phyloP scores from a whole-genome alignment of 2,329 filamentous ascomycete genomes.

The Aspergillus sp. region DNA sequence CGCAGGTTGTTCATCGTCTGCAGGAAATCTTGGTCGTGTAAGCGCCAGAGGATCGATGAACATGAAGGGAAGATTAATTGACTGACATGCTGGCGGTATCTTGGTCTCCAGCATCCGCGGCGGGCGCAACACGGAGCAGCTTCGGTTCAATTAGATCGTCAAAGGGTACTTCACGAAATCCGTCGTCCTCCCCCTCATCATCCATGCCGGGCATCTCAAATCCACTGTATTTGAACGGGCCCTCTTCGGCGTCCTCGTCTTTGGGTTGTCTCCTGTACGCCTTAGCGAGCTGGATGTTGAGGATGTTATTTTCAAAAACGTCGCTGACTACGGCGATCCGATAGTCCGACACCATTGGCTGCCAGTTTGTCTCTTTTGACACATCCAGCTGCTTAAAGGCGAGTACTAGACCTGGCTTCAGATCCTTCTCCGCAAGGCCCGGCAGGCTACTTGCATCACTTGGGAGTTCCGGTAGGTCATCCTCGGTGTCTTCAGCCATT shows the following conservation, averaged over 20 bases:
- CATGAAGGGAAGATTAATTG: slow-evolving; percentile 29
- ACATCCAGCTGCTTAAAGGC: slow-evolving; percentile 50
- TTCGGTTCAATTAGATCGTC: slow-evolving; percentile 67
- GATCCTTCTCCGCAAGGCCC: slow-evolving; percentile 32
- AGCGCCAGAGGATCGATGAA: slow-evolving; percentile 25
- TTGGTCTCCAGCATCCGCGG: slow-evolving; percentile 26
- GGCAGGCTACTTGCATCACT: slow-evolving; percentile 66
- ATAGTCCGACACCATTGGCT: slow-evolving; percentile 52
- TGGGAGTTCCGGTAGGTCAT: slow-evolving; percentile 49
- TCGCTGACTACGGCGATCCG: slow-evolving; percentile 66
- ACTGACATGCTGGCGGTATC: slow-evolving; percentile 41
- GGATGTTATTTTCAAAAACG: slow-evolving; percentile 51
- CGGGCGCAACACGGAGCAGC: slow-evolving; percentile 53
- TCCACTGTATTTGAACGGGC: slow-evolving; percentile 70
- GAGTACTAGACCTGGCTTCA: slow-evolving; percentile 41
- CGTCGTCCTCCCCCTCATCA: slow-evolving; percentile 57
- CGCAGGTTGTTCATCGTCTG: slow-evolving; percentile 24
- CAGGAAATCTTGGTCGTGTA: slow-evolving; percentile 30
- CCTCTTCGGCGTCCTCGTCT: slow-evolving; percentile 53
- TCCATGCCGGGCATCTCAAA: slow-evolving; percentile 72
- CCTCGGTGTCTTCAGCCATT: slow-evolving; percentile 42
- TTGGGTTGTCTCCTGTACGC: slow-evolving; percentile 59
- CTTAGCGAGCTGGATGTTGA: slow-evolving; percentile 67
- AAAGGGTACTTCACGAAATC: slow-evolving; percentile 60
- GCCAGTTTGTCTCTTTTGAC: slow-evolving; percentile 48